Base-by-base conservation (phyloP, 2,329 filamentous ascomycete species). In the Nannizzia gypsea region DNA sequence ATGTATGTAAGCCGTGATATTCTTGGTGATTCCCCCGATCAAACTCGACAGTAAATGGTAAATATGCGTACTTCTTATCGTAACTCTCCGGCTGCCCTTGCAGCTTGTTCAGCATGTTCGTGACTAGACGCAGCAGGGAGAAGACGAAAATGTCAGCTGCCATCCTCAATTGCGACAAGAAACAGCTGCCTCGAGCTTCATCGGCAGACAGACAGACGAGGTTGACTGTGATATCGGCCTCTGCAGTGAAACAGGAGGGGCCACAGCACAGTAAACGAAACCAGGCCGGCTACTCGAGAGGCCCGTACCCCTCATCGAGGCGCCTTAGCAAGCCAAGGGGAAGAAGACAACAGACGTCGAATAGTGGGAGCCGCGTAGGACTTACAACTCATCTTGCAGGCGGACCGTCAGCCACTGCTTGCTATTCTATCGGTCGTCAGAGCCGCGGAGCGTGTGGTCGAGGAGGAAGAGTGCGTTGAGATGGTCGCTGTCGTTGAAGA, bases 1-100 rank as follows among this genome's bases (percentile, higher is more conserved):
- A 64, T n/a, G n/a, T 46, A 6, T 56, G 20, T 38, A 59, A 58
- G 52, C 38, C 42, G 24, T 57, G 52, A 38, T 15, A 15, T 6
- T 11, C 31, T 36, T 13, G 9, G 31, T 36, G 9, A 36, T 36
- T 11, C 31, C 4, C 9, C 31, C 9, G 3, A 54, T 54, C 38
- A 62, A 48, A 40, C 46, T 48, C 26, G 20, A 46, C 56, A 42
- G 58, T n/a, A 44, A 22, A 52, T 11, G 31, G 50, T 48, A 52
- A 52, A 20, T 57, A 28, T 61, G 70, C 79, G 70, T 78, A 95
- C 89, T 99, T 99, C 78, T 95, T 96, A 73, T 97, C 93, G 80
- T 99, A 99, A 78, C 90, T 96, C 68, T 95, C 90, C 67, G 92
- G 92, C 79, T 97, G 92, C 75, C 91, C 90, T 70, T 95, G 89